Evolutionary conservation across 352 stramenopile genomes (phyloP).

Genomic region (Phytophthora tubulina): DNA sequence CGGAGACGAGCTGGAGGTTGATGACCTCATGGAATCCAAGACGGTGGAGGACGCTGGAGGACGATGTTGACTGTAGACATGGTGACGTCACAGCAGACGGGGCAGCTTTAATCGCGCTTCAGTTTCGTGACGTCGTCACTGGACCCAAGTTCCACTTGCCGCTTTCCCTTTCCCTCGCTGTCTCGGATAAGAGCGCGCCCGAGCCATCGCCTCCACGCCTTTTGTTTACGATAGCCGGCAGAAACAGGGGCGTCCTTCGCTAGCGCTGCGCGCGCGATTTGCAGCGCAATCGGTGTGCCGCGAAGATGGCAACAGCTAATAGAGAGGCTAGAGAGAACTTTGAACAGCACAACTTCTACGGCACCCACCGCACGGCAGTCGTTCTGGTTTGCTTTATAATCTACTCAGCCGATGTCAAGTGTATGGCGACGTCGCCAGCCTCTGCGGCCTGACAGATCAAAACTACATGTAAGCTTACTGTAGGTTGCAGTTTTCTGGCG

Average conservation of each 20-base stretch:
- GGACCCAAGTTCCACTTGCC: not conserved
- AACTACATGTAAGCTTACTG: not conserved
- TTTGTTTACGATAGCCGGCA: conserved; percentile 9
- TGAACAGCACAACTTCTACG: conserved; percentile 13
- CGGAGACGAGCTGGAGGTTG: not conserved
- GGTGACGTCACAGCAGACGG: conserved; percentile 13
- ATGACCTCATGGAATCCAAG: not conserved
- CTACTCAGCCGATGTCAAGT: not conserved
- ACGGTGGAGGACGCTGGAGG: conserved; percentile 6
- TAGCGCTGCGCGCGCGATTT: conserved; percentile 11
- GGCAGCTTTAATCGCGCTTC: conserved; percentile 31
- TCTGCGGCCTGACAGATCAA: not conserved
- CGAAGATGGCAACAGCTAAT: not conserved
- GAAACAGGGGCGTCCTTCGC: conserved; percentile 12
- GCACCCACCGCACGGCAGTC: not conserved
- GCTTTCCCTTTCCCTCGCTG: not conserved
- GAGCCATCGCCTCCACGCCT: not conserved
- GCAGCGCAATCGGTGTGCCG: conserved; percentile 5
- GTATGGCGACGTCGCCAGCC: too few species aligned
- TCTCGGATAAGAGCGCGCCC: not conserved
- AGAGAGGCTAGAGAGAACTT: conserved; percentile 4
- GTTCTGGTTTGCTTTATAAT: conserved; percentile 9
- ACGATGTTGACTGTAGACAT: conserved; percentile 24
- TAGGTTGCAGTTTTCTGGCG: conserved; percentile 1
- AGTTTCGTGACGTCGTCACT: conserved; percentile 19